Evolutionary conservation across 768 basidiomycete genomes (phyloP).

Genomic region (Lentinula boryana): DNA sequence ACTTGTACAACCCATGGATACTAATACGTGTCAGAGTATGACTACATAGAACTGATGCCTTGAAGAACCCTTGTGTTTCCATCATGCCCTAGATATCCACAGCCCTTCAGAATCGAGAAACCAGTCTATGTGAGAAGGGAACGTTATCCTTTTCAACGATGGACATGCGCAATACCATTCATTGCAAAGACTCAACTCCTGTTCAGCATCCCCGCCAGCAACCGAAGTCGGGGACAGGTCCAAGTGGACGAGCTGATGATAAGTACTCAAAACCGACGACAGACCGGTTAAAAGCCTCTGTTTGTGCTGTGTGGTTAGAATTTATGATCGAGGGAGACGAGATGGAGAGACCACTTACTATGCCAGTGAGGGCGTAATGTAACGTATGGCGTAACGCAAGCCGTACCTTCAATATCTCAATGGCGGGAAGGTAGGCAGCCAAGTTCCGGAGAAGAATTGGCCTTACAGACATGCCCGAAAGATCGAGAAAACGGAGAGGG

Average conservation of each 20-base stretch:
- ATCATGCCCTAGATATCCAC: slow-evolving; percentile 21
- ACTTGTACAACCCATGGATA: not conserved
- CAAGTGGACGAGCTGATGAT: slow-evolving; percentile 42
- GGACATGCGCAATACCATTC: slow-evolving; percentile 54
- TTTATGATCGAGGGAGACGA: not conserved
- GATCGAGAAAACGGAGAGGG: slow-evolving; percentile 49
- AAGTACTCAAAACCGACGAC: slow-evolving; percentile 48
- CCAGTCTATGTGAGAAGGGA: slow-evolving; percentile 55
- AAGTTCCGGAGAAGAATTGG: slow-evolving; percentile 51
- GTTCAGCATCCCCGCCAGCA: slow-evolving; percentile 30
- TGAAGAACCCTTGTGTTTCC: too few species aligned
- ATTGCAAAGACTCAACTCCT: slow-evolving; percentile 45
- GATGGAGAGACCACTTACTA: slow-evolving; percentile 39
- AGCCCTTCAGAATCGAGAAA: slow-evolving; percentile 22
- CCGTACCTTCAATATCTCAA: slow-evolving; percentile 48
- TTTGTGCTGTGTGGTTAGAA: slow-evolving; percentile 4
- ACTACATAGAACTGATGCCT: not conserved
- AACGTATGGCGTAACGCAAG: slow-evolving; percentile 62
- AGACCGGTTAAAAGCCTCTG: slow-evolving; percentile 56
- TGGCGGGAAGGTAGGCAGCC: slow-evolving; percentile 40
- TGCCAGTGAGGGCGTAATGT: slow-evolving; percentile 57
- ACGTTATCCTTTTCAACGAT: slow-evolving; percentile 44
- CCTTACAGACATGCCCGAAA: slow-evolving; percentile 54
- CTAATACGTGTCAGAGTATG: not conserved
- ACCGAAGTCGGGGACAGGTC: slow-evolving; percentile 52